phyloP scores from a whole-genome alignment of 179 eudicot genomes.

The Beta lomatogona region DNA sequence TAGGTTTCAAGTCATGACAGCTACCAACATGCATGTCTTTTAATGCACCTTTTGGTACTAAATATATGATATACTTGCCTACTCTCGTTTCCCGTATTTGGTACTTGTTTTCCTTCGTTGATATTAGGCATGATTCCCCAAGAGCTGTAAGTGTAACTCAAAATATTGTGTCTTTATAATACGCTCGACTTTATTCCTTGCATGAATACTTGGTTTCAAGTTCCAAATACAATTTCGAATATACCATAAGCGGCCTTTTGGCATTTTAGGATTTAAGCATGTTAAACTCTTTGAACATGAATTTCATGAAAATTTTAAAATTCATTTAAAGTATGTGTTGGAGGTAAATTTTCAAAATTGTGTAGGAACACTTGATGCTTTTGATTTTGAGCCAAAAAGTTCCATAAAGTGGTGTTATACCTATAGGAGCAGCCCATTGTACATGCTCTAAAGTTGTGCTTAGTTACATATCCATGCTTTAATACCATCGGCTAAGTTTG shows the following conservation, averaged over 20 bases:
- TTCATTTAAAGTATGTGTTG: not conserved
- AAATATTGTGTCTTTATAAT: not conserved
- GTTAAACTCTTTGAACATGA: not conserved
- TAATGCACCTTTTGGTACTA: not conserved
- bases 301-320: not conserved
- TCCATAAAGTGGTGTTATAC: not conserved
- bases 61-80: constrained; percentile 26
- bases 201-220: no score
- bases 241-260: not conserved
- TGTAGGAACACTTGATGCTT: no score
- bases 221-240: not conserved
- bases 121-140: constrained; percentile 1
- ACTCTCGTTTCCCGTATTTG: constrained; percentile 25
- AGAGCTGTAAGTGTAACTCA: no score
- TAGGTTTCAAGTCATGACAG: constrained; percentile 19
- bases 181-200: not conserved
- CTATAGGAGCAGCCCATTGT: no score
- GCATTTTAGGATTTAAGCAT: not conserved
- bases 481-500: not conserved
- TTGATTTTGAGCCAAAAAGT: not conserved
- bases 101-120: constrained; percentile 13
- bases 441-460: not conserved
- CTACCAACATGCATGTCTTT: constrained; percentile 31
- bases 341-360: not conserved
- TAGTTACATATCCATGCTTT: not conserved